Evolutionary conservation across 768 basidiomycete species (phyloP), one percentile per base, ranked within the genome.

Genomic region (Tulasnella calospora): DNA sequence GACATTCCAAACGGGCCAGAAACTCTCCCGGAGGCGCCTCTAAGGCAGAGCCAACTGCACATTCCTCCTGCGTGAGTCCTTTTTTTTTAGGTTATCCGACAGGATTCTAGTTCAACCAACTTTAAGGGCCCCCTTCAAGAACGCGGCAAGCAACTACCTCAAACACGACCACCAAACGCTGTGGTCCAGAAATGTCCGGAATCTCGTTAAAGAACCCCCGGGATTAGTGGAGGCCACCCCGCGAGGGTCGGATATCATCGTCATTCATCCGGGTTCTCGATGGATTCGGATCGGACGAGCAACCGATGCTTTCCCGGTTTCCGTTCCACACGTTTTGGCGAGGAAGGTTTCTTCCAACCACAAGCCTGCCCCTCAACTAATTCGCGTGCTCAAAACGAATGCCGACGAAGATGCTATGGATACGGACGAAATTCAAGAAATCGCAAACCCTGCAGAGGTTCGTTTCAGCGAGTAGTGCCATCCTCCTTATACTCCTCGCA

Each of bases 31-130:
- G 94, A 95, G 81, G 91, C 90, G 77, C 92, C 93, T 21, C 87
- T 95, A 87, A 89, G 90, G 70, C 94, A 92, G 84, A 94, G 94
- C 5, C 86, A 89, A 19, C 95, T 95, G 84, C 87, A 90, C 84
- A 93, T 95, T 13, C 94, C 94, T 38, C 84, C 93, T 79, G 88
- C 90, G 91, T 93, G 82, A 80, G 88, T 84, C 40, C 12, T 23
- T 19, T 33, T 23, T 19, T 33, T 67, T 36, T 70, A 79, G 21
- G 67, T 9, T 47, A n/a, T 73, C 78, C 75, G 41, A 15, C 61
- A 23, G 33, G n/a, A 46, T 38, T 41, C 74, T 74, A 73, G 57
- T 71, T 75, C 74, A 76, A 82, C 73, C 19, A 74, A 23, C 41
- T 67, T 77, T 44, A 38, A 71, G 41, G 72, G 35, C 51, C 35